Conservation (phyloP, 768 basidiomycete genomes). For the Sporobolomyces phaffii region DNA sequence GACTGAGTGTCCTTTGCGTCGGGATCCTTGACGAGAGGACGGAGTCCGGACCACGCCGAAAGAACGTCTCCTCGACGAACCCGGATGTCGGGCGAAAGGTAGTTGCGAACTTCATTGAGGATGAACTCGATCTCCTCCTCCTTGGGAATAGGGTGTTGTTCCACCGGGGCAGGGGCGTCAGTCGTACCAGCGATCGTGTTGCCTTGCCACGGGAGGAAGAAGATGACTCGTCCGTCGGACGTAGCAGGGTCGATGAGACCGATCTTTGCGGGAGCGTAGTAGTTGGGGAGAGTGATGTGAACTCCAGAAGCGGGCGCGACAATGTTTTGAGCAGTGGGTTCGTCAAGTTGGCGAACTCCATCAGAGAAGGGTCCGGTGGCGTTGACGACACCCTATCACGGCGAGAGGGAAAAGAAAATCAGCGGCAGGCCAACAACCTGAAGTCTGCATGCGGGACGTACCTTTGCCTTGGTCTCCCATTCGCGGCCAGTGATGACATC, state of each 20-base stretch:
- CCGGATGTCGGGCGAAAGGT: conserved; percentile 84
- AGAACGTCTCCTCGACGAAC: conserved; percentile 91
- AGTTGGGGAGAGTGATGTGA: conserved; percentile 93
- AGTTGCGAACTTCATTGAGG: conserved; percentile 81
- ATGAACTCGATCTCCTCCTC: conserved; percentile 98
- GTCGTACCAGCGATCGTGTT: conserved; percentile 97
- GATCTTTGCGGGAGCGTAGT: conserved; percentile 88
- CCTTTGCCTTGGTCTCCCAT: conserved; percentile 76
- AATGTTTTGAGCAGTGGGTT: conserved; percentile 59
- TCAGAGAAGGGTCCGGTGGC: conserved; percentile 95
- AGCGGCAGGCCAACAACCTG: no score
- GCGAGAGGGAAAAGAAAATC: neutral
- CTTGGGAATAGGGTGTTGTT: conserved; percentile 66
- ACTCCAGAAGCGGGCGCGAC: conserved; percentile 88
- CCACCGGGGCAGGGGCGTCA: conserved; percentile 64
- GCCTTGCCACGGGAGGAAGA: conserved; percentile 98
- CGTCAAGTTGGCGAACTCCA: conserved; percentile 70
- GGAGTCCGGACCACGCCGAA: conserved; percentile 86
- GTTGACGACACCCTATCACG: conserved; percentile 76
- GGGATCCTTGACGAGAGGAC: conserved; percentile 83
- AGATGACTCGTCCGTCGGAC: conserved; percentile 93
- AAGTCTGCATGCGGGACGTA: conserved; percentile 39
- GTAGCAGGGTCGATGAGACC: conserved; percentile 92
- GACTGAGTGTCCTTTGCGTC: conserved; percentile 70
- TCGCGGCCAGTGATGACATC: conserved; percentile 78